Base-by-base conservation (phyloP, 495 filamentous ascomycete genomes). In the Penicillium bovifimosum region DNA sequence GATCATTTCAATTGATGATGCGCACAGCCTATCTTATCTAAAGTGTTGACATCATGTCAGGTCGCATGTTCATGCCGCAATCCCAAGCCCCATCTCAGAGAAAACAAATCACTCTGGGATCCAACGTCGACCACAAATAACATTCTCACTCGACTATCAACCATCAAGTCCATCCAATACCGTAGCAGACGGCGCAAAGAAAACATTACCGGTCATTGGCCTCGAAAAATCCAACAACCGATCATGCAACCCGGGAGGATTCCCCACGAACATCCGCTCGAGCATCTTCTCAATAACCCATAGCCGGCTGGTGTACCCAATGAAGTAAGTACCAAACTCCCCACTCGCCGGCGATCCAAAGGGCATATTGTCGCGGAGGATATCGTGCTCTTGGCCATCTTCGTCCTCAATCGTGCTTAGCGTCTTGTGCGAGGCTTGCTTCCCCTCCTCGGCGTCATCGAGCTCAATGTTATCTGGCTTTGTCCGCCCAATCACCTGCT, bases 221-320 rank as follows among this genome's bases (percentile, higher is more conserved):
- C 47, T 78, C 2, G 78, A 81, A 47, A 73, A 83, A 55, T 83
- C 74, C 43, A 81, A 63, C 7, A 83, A 58, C 0, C 72, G 76
- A 64, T 83, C 80, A 59, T 83, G 77, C 43, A 79, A 39, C 0
- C 80, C 80, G 3, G 76, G 73, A 0, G 80, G 80, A 40, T 78
- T 47, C 1, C 80, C 80, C 32, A 80, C 51, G 60, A 80, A 81
- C 78, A 83, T 83, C 5, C 75, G 66, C 56, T 80, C 69, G 52
- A 81, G 50, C 79, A 83, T 83, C 56, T 68, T 68, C 63, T 83
- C 80, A 54, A 80, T 75, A 2, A 83, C 79, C 78, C 79, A 83
- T 5, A 83, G 50, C 4, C 68, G 62, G 2, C 72, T 60, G 10
- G 79, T 77, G 53, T 83, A 83, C 5, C 78, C 80, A 52, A 81